Conservation (phyloP, 2,329 filamentous ascomycete genomes). For the Fusarium nurragi region DNA sequence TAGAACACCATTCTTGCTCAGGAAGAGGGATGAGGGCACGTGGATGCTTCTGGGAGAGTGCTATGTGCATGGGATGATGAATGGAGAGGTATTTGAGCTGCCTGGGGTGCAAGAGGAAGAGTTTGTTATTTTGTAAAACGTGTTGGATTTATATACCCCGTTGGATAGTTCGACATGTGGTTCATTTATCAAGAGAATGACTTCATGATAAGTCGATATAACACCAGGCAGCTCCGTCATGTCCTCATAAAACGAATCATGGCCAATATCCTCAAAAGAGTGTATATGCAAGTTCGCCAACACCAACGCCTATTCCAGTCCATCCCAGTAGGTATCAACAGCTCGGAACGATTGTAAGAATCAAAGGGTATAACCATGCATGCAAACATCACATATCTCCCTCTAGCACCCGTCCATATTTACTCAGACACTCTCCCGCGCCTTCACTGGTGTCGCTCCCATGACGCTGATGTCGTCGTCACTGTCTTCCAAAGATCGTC, state of each 20-base stretch:
- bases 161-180: not conserved
- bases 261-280: conserved; percentile 15
- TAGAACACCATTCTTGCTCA: conserved; percentile 47
- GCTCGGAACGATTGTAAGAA: conserved; percentile 34
- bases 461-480: conserved; percentile 51
- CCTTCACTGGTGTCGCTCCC: conserved; percentile 50
- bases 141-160: conserved; percentile 26
- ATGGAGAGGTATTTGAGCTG: conserved; percentile 45
- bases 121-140: conserved; percentile 44
- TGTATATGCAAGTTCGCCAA: conserved; percentile 8
- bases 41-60: conserved; percentile 51
- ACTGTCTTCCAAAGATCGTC: conserved; percentile 39
- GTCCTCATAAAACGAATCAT: not conserved
- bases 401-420: not conserved
- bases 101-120: conserved; percentile 42
- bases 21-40: conserved; percentile 17
- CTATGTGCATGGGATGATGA: conserved; percentile 52
- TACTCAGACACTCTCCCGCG: conserved; percentile 52
- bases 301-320: conserved; percentile 24
- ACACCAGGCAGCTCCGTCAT: not conserved
- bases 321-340: conserved; percentile 11
- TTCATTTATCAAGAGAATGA: not conserved
- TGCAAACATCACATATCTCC: not conserved
- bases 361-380: conserved; percentile 36
- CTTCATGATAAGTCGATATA: not conserved